Evolutionary conservation across 2,329 filamentous ascomycete species (phyloP).

Genomic region (Verticillium nubilum): DNA sequence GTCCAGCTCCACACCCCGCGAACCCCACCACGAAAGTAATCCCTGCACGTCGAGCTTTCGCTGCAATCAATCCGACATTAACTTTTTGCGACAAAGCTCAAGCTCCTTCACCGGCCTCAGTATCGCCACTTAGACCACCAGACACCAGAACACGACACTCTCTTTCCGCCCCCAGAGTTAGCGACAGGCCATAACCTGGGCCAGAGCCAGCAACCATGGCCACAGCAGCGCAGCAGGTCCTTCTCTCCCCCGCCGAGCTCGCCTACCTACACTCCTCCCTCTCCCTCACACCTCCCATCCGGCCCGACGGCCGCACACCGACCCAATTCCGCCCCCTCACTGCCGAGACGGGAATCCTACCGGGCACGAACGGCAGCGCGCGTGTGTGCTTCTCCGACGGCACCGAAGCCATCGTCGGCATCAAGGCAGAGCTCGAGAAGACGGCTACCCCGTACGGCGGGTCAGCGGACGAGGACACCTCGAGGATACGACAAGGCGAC

Average conservation of each 20-base stretch:
- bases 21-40: background rate
- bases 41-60: background rate
- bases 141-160: background rate
- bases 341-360: slow-evolving; percentile 86
- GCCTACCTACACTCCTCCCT: slow-evolving; percentile 91
- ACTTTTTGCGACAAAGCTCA: background rate
- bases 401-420: slow-evolving; percentile 90
- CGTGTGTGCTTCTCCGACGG: slow-evolving; percentile 92
- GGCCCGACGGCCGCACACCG: slow-evolving; percentile 76
- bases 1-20: background rate
- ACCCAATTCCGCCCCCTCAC: slow-evolving; percentile 87
- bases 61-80: background rate
- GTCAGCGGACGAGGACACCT: slow-evolving; percentile 14
- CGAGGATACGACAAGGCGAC: background rate
- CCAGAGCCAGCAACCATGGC: slow-evolving; percentile 42
- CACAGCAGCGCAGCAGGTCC: slow-evolving; percentile 55
- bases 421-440: slow-evolving; percentile 91
- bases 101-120: background rate
- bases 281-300: slow-evolving; percentile 73
- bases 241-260: slow-evolving; percentile 91
- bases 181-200: background rate
- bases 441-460: slow-evolving; percentile 33
- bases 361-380: slow-evolving; percentile 85
- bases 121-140: background rate
- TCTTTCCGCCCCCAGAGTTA: background rate